phyloP scores from a whole-genome alignment of 495 filamentous ascomycete species.

The Podospora didyma region DNA sequence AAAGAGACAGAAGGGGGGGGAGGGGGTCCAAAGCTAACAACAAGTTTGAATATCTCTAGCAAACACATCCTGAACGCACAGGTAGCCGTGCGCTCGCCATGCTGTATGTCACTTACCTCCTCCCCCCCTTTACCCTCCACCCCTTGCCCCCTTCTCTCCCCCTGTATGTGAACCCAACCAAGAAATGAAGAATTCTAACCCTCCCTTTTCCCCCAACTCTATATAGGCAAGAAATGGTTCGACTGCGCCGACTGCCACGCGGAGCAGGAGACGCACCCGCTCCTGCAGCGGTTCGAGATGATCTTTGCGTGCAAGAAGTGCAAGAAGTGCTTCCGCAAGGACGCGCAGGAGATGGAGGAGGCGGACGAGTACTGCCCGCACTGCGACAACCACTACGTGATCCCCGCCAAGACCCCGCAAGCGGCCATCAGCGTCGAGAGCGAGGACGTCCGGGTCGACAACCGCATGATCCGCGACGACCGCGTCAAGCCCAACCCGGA shows the following conservation, averaged over 20 bases:
- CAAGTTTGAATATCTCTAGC: slow-evolving; percentile 34
- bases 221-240: slow-evolving; percentile 87
- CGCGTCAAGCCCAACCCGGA: slow-evolving; percentile 50
- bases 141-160: neutral
- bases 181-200: neutral
- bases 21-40: slow-evolving; percentile 8
- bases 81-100: slow-evolving; percentile 90
- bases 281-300: slow-evolving; percentile 81
- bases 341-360: slow-evolving; percentile 86
- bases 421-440: slow-evolving; percentile 79
- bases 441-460: slow-evolving; percentile 80
- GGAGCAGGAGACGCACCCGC: slow-evolving; percentile 70
- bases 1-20: too few relatives aligned
- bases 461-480: slow-evolving; percentile 91
- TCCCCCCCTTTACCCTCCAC: neutral
- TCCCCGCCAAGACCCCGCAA: slow-evolving; percentile 82
- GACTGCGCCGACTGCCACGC: slow-evolving; percentile 95
- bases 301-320: slow-evolving; percentile 97
- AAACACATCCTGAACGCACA: slow-evolving; percentile 99
- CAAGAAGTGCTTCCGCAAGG: slow-evolving; percentile 95
- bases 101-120: slow-evolving; percentile 59
- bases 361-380: slow-evolving; percentile 99
- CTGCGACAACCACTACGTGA: slow-evolving; percentile 96
- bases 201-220: neutral
- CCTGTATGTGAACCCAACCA: neutral